Evolutionary conservation across 208 protist genomes (phyloP), one percentile per base, ranked within the genome.

Genomic region (Lotmaria passim): DNA sequence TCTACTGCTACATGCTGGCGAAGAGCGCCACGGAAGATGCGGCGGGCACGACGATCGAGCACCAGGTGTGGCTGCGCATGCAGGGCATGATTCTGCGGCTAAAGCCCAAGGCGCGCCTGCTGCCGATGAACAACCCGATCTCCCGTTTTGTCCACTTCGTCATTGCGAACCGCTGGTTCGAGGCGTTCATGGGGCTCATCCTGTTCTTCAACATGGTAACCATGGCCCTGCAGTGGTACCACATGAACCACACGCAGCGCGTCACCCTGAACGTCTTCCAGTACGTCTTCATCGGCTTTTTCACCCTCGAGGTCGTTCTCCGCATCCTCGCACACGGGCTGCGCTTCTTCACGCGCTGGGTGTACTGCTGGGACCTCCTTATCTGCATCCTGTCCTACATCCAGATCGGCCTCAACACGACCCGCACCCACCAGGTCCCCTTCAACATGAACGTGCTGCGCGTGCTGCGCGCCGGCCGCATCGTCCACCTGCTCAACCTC

Each of bases 371-470:
- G 80, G 90, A 97, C 55, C 73, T 97, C 26, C 79, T 95, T 43
- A 64, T 93, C 21, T 74, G 82, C 10, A n/a, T 65, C 38, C 73
- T 97, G 21, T 94, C 89, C 28, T 92, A 86, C 75, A 44, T 98
- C 17, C 91, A 94, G 69, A 85, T 98, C 50, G 73, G 74, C 21
- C 74, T 90, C 56, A 89, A 94, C 75, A 86, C 81, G 11, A 84
- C 83, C 0, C 46, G 17, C 19, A 72, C 36, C 4, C 71, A 94
- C 69, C 66, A 76, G n/a, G 66, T 95, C 23, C 85, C 86, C 10
- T 96, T 97, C 73, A 92, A 95, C 69, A 81, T 97, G 19, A 96
- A 94, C 61, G 85, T 93, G 58, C 80, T 97, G 62, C 90, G 93
- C 84, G 59, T 96, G 71, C 79, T 97, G 46, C 83, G 89, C 48